Conservation (phyloP, 208 protist species). For the Leishmania major region DNA sequence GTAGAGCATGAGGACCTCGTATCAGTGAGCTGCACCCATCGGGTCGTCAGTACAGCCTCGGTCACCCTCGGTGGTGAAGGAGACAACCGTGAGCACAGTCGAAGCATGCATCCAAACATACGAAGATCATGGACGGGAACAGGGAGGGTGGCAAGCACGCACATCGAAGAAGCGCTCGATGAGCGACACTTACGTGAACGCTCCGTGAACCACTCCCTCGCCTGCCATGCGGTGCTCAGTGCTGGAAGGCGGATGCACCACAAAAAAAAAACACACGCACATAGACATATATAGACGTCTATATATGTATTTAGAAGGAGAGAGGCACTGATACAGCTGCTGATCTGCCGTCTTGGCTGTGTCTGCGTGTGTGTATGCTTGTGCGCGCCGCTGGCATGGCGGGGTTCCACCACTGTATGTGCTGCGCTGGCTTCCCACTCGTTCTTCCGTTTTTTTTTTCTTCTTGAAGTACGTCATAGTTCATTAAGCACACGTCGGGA, state of each 20-base stretch:
- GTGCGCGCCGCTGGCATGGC: neutral
- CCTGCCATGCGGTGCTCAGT: neutral
- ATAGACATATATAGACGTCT: neutral
- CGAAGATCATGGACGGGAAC: neutral
- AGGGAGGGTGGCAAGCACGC: neutral
- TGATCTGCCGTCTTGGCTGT: neutral
- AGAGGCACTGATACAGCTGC: neutral
- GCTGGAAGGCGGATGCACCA: neutral
- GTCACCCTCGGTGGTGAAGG: neutral
- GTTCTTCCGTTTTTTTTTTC: neutral
- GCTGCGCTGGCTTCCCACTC: neutral
- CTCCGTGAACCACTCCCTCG: neutral
- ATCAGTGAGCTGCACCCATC: neutral
- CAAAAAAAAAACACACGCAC: neutral
- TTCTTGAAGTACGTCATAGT: neutral
- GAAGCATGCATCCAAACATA: neutral
- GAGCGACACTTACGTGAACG: neutral
- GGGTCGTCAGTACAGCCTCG: too few relatives aligned
- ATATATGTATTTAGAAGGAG: neutral
- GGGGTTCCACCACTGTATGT: neutral
- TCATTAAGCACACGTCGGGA: neutral
- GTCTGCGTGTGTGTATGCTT: neutral
- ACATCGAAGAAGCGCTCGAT: neutral
- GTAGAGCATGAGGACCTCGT: neutral
- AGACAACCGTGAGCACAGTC: neutral